Evolutionary conservation across 805 yeast species (phyloP), one percentile per base, ranked within the genome.

Genomic region (Yarrowia sp.): DNA sequence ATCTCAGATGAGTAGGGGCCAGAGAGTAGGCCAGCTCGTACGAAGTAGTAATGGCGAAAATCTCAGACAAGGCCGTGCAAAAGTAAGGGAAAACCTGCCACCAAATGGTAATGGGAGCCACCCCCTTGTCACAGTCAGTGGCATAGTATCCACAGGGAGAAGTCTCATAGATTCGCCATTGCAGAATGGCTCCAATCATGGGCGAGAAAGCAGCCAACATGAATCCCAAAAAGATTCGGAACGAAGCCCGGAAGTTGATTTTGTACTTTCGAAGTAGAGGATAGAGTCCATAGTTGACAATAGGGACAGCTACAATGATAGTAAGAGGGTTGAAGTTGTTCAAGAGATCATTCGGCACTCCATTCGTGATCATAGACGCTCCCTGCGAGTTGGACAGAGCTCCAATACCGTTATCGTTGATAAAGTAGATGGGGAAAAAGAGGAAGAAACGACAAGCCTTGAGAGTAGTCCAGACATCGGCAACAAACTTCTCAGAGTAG

Each of bases 391-490:
- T 81, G 70, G 80, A 83, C 17, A 67, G 67, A 33, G 65, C 66
- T 36, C 69, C 84, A 69, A 82, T 75, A 67, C 85, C 85, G 66
- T 79, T 75, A 71, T 82, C 84, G 66, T 80, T 79, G 50, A 67
- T 44, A 72, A 85, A 88, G 73, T 78, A 80, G 66, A 86, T 78
- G 67, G 89, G 89, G 68, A 86, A 84, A 71, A 84, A 82, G 4
- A 86, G 75, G 69, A 86, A 83, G 69, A 86, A 80, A 42, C 86
- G 85, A 70, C 86, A 75, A 36, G 89, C 84, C 74, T 86, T 84
- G 69, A 86, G 80, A 65, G 83, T 85, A 73, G 83, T 83, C 72
- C 84, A 79, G 69, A 85, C 78, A 77, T 86, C 89, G 70, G 85
- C 79, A 68, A 84, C 81, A 71, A 85, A 85, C 71, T 82, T 81